phyloP scores from a whole-genome alignment of 2,329 filamentous ascomycete species.

The Ophiostoma perfectum region DNA sequence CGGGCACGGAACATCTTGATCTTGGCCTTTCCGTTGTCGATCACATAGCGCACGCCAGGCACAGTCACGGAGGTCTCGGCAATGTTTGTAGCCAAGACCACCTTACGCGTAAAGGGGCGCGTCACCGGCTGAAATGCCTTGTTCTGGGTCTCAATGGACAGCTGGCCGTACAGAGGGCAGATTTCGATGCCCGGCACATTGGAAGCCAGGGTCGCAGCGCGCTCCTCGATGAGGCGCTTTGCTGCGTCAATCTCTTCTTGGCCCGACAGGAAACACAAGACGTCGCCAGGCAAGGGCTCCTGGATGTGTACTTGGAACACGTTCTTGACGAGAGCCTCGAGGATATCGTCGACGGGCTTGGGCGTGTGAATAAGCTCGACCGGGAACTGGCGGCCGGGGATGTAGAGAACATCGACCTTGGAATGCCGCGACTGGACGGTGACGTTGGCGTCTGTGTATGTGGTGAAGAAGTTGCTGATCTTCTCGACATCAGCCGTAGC shows the following conservation, averaged over 20 bases:
- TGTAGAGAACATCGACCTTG: slow-evolving; percentile 50
- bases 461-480: slow-evolving; percentile 68
- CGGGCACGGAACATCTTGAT: slow-evolving; percentile 83
- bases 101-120: slow-evolving; percentile 70
- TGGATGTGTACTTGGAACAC: slow-evolving; percentile 84
- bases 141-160: slow-evolving; percentile 81
- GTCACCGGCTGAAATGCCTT: slow-evolving; percentile 73
- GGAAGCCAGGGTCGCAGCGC: slow-evolving; percentile 64
- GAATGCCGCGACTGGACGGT: not conserved
- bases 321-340: slow-evolving; percentile 72
- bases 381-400: slow-evolving; percentile 81
- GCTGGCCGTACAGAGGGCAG: slow-evolving; percentile 81
- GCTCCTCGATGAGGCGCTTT: slow-evolving; percentile 74
- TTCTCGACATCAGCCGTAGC: slow-evolving; percentile 85
- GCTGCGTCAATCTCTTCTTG: slow-evolving; percentile 87
- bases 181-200: slow-evolving; percentile 68
- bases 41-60: slow-evolving; percentile 81
- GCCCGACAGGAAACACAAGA: slow-evolving; percentile 85
- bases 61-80: slow-evolving; percentile 98
- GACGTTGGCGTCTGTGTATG: not conserved
- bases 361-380: slow-evolving; percentile 73
- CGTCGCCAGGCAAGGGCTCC: slow-evolving; percentile 87
- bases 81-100: slow-evolving; percentile 93
- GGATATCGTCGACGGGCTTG: slow-evolving; percentile 70
- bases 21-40: slow-evolving; percentile 92